Base-by-base conservation (phyloP, 1,284 basidiomycete genomes). In the Dichomitus squalens region DNA sequence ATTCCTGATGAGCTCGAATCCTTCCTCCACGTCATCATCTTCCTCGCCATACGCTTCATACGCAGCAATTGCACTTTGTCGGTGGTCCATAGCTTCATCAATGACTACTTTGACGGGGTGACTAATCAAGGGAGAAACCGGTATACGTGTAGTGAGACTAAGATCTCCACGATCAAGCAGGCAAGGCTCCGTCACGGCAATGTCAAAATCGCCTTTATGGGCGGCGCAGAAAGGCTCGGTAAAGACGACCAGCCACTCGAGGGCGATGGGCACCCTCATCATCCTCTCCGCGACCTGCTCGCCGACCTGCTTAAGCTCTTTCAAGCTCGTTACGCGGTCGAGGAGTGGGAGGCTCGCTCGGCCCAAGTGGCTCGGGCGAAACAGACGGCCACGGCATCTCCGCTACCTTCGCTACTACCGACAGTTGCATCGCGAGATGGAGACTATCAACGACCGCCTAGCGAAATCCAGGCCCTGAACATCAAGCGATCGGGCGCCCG, bases 1-100 rank as follows among this genome's bases (percentile, higher is more conserved):
- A 55, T 61, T 16, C 49, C 46, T 4, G 59, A 61, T 9, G 59
- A 61, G 27, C 49, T 58, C 5, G 59, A 58, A 29, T 52, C 56
- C 6, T 61, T 61, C 47, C 25, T 58, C 29, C 39, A 61, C 50
- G 56, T 61, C n/a, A n/a, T 58, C 7, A 29, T 61, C 11, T 51
- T 50, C 41, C 23, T 54, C 12, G 56, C 52, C 5, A 18, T 58
- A 14, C 50, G 50, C 6, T 54, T 52, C 40, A 11, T 61, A 9
- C 39, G 21, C 7, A 38, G 34, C 35, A 50, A n/a, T n/a, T n/a
- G 16, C 6, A 31, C 38, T n/a, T 3, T 8, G 7, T 33, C 41
- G 25, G 29, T 39, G 29, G 14, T 44, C 2, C 4, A 2, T n/a
- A n/a, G n/a, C 3, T 57, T 60, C 46, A 29, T 55, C 16, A 23